Conservation (phyloP, 208 protist genomes). For the Trypanosoma congolense region DNA sequence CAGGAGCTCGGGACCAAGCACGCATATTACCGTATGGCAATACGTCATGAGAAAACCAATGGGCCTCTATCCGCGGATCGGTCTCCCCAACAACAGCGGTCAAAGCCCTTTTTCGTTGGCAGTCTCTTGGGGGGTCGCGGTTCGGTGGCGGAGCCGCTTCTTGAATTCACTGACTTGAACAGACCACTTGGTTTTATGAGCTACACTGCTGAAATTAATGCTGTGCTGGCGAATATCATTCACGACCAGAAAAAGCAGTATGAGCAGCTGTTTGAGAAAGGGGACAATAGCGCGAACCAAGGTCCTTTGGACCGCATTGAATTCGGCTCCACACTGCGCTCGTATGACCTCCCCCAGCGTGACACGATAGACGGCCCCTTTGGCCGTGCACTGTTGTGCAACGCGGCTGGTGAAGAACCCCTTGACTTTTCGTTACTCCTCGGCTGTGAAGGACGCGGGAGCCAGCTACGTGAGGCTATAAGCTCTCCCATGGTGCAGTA, state of each 20-base stretch:
- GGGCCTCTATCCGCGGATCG: slow-evolving; percentile 35
- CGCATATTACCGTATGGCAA: slow-evolving; percentile 80
- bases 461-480: slow-evolving; percentile 62
- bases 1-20: slow-evolving; percentile 66
- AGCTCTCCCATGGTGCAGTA: slow-evolving; percentile 50
- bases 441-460: slow-evolving; percentile 79
- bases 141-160: slow-evolving; percentile 46
- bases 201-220: slow-evolving; percentile 74
- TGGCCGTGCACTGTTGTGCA: slow-evolving; percentile 28
- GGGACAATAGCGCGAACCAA: background rate
- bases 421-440: slow-evolving; percentile 57
- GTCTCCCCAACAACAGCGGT: slow-evolving; percentile 20
- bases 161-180: slow-evolving; percentile 80
- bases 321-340: slow-evolving; percentile 51
- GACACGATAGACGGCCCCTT: slow-evolving; percentile 41
- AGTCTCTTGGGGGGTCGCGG: slow-evolving; percentile 27
- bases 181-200: slow-evolving; percentile 79
- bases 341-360: slow-evolving; percentile 29
- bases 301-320: slow-evolving; percentile 26
- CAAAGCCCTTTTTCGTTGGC: slow-evolving; percentile 56
- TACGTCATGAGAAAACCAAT: slow-evolving; percentile 81
- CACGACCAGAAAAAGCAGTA: slow-evolving; percentile 29
- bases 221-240: slow-evolving; percentile 53
- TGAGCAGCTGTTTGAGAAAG: background rate
- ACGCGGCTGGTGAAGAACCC: slow-evolving; percentile 19